phyloP scores from a whole-genome alignment of 139 green algal species.

The Pseudopediastrum boryanum region DNA sequence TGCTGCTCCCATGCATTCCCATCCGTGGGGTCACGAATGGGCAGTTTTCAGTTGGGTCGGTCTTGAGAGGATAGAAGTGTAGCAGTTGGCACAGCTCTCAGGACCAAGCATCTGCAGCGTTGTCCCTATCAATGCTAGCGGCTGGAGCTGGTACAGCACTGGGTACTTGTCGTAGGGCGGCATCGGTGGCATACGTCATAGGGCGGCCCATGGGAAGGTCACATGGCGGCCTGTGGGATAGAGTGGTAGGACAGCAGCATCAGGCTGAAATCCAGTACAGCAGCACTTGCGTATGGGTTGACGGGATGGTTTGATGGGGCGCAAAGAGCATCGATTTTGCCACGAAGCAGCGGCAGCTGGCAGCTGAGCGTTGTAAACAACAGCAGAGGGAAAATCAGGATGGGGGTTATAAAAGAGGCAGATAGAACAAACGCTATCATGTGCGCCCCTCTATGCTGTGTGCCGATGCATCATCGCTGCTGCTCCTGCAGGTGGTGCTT shows the following conservation, averaged over 20 bases:
- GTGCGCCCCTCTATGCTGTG: background rate
- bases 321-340: background rate
- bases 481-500: conserved; percentile 14
- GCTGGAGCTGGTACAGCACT: background rate
- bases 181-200: background rate
- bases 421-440: background rate
- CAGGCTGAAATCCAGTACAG: too few relatives aligned
- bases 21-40: background rate
- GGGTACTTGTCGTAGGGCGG: background rate
- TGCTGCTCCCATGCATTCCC: background rate
- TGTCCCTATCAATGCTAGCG: background rate
- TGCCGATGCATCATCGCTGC: background rate
- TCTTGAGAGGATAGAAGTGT: background rate
- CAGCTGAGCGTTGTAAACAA: background rate
- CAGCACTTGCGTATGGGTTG: too few relatives aligned
- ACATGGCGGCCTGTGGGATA: background rate
- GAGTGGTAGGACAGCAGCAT: background rate
- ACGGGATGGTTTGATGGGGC: background rate
- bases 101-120: background rate
- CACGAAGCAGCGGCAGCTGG: background rate
- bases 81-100: background rate
- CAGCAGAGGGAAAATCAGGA: background rate
- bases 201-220: background rate
- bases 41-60: background rate
- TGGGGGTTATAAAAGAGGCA: background rate